Evolutionary conservation across 768 basidiomycete species (phyloP), one percentile per base, ranked within the genome.

Genomic region (Pleurotus sapidus): DNA sequence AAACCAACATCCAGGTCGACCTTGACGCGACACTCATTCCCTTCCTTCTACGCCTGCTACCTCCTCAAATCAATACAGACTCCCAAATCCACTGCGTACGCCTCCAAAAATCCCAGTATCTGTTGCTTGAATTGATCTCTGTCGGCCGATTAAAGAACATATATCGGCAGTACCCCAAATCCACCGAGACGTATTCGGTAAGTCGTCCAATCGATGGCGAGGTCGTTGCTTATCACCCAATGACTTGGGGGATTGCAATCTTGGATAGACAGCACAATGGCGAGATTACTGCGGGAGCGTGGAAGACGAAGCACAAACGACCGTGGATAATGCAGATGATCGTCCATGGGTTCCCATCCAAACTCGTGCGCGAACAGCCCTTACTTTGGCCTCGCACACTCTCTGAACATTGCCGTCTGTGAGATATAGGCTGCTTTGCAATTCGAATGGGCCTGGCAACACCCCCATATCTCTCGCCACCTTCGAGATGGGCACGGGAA

Each of bases 291-390:
- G 81, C 83, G 64, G 91, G 91, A 15, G 91, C 90, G 8, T 77
- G 74, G 69, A 88, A 82, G 68, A 93, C 91, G 0, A 72, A 70
- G 45, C 61, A 72, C 23, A 79, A 80, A 46, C 68, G 88, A 23
- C 88, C 88, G 42, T 93, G 89, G 91, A 78, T 84, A 9, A 92
- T 94, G 90, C 84, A 88, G 58, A 87, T 93, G 86, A 86, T 93
- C 38, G 86, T 93, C 1, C 80, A 90, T 66, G 92, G 91, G 4
- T 93, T 94, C 63, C 89, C 91, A 0, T 89, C 87, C 56, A 84
- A 83, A 67, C 68, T 80, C 45, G 79, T 78, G 58, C 40, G 71
- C 58, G 45, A 5, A 11, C 3, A 18, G n/a, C 39, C 20, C 51
- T 54, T 51, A 20, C 17, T 46, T 30, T 9, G 9, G 45, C 27